A percentile compares a stretch with the other conserved stretches of the same genome.
These are phyloP conservation scores for Colletotrichum sansevieriae DNA, from an alignment of 2,329 filamentous ascomycete species.

Conservation along the genomic window DNA sequence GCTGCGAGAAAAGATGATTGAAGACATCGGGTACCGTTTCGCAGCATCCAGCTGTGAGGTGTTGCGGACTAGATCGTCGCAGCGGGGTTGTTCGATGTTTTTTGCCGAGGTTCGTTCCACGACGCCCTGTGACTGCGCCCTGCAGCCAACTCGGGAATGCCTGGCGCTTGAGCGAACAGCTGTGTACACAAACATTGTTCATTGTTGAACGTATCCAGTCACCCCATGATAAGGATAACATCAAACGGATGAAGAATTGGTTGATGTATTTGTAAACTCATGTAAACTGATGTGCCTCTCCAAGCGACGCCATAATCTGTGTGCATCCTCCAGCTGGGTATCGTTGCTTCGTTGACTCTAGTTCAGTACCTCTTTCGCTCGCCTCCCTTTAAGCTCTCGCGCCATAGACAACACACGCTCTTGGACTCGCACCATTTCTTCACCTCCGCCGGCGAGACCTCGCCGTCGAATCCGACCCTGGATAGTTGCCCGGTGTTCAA, in stretches of 20 bases:
- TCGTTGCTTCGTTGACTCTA: slow-evolving; percentile 13
- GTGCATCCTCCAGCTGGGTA: slow-evolving; percentile 27
- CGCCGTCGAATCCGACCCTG: slow-evolving; percentile 73
- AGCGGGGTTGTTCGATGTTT: slow-evolving; percentile 25
- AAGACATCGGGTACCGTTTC: slow-evolving; percentile 10
- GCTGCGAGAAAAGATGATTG: not conserved
- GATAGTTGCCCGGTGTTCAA: slow-evolving; percentile 79
- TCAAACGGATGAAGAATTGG: not conserved
- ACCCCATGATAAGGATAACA: not conserved
- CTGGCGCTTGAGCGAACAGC: not conserved
- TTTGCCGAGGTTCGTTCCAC: slow-evolving; percentile 38
- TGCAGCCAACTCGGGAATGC: not conserved
- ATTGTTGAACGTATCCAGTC: not conserved
- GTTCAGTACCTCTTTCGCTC: slow-evolving; percentile 62
- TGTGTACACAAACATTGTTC: not conserved
- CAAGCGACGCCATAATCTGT: not conserved
- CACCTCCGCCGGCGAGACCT: slow-evolving; percentile 74
- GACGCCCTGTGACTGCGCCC: slow-evolving; percentile 32
- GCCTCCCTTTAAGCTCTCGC: slow-evolving; percentile 64
- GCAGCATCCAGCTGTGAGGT: slow-evolving; percentile 13
- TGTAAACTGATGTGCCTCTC: not conserved
- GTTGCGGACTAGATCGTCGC: slow-evolving; percentile 12
- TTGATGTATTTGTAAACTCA: not conserved
- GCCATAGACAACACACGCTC: slow-evolving; percentile 87
- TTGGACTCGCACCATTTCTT: slow-evolving; percentile 92